phyloP scores from a whole-genome alignment of 805 yeast genomes.

The Metschnikowia bowlesiae region DNA sequence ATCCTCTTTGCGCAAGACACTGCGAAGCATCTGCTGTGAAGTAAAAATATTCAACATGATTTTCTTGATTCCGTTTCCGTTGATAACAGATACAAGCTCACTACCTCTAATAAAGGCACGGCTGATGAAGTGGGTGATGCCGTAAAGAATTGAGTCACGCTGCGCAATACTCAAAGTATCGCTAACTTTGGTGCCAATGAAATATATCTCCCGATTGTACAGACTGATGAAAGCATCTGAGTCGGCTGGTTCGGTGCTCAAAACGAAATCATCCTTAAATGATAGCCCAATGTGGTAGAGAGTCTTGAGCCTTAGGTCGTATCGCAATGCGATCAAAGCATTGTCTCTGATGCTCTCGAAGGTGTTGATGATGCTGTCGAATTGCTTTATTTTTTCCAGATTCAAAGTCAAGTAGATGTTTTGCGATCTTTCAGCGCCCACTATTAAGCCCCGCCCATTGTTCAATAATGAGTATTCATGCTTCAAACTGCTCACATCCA shows the following conservation, averaged over 20 bases:
- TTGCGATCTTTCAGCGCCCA: slow-evolving; percentile 20
- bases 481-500: slow-evolving; percentile 30
- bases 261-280: slow-evolving; percentile 47
- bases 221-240: slow-evolving; percentile 51
- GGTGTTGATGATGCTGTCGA: slow-evolving; percentile 30
- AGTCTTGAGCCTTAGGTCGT: slow-evolving; percentile 52
- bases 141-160: slow-evolving; percentile 33
- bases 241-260: slow-evolving; percentile 54
- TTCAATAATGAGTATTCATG: slow-evolving; percentile 41
- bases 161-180: slow-evolving; percentile 30
- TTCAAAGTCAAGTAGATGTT: slow-evolving; percentile 33
- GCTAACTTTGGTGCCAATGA: slow-evolving; percentile 40
- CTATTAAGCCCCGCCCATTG: slow-evolving; percentile 26
- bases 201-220: slow-evolving; percentile 46
- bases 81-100: slow-evolving; percentile 45
- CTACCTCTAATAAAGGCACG: slow-evolving; percentile 50
- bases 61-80: slow-evolving; percentile 55
- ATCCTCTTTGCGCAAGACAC: slow-evolving; percentile 48
- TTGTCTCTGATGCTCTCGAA: slow-evolving; percentile 35
- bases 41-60: slow-evolving; percentile 59
- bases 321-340: slow-evolving; percentile 47
- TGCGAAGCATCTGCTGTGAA: slow-evolving; percentile 64
- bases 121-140: slow-evolving; percentile 51
- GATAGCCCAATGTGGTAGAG: slow-evolving; percentile 50
- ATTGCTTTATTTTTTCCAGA: slow-evolving; percentile 27